Evolutionary conservation across 2,329 filamentous ascomycete genomes (phyloP).

Genomic region (Phaeomoniella chlamydospora): DNA sequence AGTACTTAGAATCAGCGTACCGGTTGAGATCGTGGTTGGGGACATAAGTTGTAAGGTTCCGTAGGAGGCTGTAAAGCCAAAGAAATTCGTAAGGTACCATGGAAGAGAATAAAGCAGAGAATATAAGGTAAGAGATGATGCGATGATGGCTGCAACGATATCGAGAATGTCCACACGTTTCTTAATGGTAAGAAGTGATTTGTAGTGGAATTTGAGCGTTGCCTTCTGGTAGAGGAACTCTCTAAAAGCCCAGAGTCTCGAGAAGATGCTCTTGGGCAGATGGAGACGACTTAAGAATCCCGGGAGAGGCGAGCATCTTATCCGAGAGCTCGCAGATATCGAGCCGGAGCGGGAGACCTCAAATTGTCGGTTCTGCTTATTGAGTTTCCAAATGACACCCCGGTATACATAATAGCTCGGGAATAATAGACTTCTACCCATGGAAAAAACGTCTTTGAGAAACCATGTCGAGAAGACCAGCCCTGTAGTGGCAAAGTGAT

Average conservation of each 20-base stretch:
- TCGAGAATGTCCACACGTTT: conserved; percentile 19
- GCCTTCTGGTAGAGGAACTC: conserved; percentile 34
- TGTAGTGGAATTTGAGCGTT: conserved; percentile 36
- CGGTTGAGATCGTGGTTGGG: conserved; percentile 74
- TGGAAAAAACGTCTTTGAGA: conserved; percentile 54
- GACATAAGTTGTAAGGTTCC: conserved; percentile 69
- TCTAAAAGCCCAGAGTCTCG: conserved; percentile 34
- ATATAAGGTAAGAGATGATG: conserved; percentile 45
- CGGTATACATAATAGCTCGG: conserved; percentile 51
- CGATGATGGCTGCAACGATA: conserved; percentile 39
- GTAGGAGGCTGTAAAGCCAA: conserved; percentile 81
- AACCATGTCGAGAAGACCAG: conserved; percentile 63
- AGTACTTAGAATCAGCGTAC: conserved; percentile 59
- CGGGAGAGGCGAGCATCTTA: conserved; percentile 34
- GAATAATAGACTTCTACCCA: conserved; percentile 54
- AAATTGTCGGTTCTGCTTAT: conserved; percentile 3
- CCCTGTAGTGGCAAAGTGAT: conserved; percentile 70
- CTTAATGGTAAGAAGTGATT: conserved; percentile 32
- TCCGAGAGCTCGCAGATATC: conserved; percentile 7
- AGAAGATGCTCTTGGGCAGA: conserved; percentile 20
- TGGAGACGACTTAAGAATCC: conserved; percentile 32
- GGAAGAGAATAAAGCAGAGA: conserved; percentile 46
- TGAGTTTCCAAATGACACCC: conserved; percentile 33
- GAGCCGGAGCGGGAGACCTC: neutral
- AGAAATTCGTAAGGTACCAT: conserved; percentile 67